These are phyloP conservation scores for Rhizopogon sp. DNA, from an alignment of 768 basidiomycete genomes.

Conservation along the genomic window DNA sequence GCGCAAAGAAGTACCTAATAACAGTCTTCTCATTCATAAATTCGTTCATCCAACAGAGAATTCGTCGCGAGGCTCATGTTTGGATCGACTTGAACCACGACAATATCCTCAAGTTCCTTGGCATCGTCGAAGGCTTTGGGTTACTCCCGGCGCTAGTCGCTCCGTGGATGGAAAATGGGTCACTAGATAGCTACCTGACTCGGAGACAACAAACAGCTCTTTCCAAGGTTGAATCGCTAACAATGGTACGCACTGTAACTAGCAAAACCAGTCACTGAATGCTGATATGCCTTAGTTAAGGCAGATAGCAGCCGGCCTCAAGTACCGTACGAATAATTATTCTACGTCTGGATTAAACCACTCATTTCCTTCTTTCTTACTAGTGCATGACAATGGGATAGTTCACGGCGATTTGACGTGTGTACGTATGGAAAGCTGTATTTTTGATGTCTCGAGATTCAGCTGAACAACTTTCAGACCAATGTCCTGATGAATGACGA, in stretches of 20 bases:
- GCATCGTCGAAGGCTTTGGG: conserved; percentile 15
- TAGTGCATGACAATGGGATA: conserved; percentile 3
- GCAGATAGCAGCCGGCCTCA: background rate
- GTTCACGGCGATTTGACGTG: conserved; percentile 6
- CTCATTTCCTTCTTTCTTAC: background rate
- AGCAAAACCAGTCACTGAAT: background rate
- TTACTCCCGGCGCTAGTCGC: conserved; percentile 16
- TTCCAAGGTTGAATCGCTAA: conserved; percentile 3
- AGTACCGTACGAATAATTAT: conserved; percentile 1
- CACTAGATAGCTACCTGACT: conserved; percentile 24
- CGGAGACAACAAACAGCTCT: background rate
- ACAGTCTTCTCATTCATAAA: background rate
- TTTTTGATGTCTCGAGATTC: background rate
- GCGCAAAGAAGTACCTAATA: background rate
- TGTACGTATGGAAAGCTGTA: conserved; percentile 4
- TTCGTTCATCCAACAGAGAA: background rate
- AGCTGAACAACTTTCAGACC: conserved; percentile 16
- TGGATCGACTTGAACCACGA: conserved; percentile 8
- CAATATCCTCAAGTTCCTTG: conserved; percentile 13
- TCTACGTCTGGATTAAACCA: background rate
- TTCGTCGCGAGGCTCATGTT: conserved; percentile 3
- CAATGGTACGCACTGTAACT: conserved; percentile 10
- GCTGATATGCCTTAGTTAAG: background rate
- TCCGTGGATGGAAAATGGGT: conserved; percentile 25
- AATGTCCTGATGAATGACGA: conserved; percentile 32